Evolutionary conservation across 495 filamentous ascomycete genomes (phyloP), one percentile per base, ranked within the genome.

Genomic region (Neurospora terricola): DNA sequence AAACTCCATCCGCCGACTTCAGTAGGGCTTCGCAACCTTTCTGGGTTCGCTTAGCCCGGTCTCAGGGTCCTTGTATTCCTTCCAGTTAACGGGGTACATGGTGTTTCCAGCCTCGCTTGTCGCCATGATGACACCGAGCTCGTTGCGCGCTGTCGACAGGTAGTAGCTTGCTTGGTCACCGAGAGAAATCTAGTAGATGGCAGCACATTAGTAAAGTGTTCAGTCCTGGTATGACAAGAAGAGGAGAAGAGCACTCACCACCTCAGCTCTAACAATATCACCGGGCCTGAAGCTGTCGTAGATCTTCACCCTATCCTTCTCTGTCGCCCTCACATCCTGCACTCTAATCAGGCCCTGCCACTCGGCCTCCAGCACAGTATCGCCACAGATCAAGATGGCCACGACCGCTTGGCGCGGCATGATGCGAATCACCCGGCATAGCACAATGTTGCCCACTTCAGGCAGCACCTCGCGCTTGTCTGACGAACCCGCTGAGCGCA

Each of bases 91-190:
- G 14, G 96, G 95, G 76, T 91, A 90, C 92, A 98, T 95, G 80
- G 89, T 87, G 80, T 96, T 94, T 1, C 94, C 96, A 3, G 87
- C 88, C 80, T 96, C 94, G 78, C 94, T 97, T 77, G 87, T 90
- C 30, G 96, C 96, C 92, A 98, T 93, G 27, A 99, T 91, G 66
- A 99, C 95, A 27, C 96, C 96, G 43, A 97, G 85, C 81, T 96
- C 91, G 82, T 99, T 98, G 73, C 87, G 87, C 70, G 93, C 93
- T 8, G 96, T 99, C 40, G 89, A 91, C 18, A 97, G 84, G 81
- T 98, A 99, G 81, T 97, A 98, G 77, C 92, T 96, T 62, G 90
- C 89, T 82, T 97, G 94, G 82, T 99, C 96, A 27, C 96, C 96
- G 3, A 98, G 82, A 10, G 92, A 95, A 70, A 97, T 94, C 90